Percentiles rank a stretch among this genome's conserved stretches.
These are phyloP conservation scores for Tolypocladium capitatum DNA, from an alignment of 2,329 filamentous ascomycete species.

Conservation along the genomic window DNA sequence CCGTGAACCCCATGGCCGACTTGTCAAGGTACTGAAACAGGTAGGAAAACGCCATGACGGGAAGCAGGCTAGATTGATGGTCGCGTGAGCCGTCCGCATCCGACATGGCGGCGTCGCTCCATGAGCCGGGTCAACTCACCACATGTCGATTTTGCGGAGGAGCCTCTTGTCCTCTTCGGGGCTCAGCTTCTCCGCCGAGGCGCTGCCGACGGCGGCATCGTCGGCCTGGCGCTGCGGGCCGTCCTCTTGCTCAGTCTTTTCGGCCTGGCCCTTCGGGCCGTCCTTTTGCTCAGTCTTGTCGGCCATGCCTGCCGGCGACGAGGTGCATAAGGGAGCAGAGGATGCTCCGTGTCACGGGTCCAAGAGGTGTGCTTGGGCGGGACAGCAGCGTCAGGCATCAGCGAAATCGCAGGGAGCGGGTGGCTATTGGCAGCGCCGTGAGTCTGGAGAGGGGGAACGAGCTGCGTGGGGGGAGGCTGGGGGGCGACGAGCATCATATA, in stretches of 20 bases:
- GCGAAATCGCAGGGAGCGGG: too few species aligned
- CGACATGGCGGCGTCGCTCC: too few species aligned
- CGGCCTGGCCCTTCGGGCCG: not conserved
- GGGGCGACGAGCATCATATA: too few species aligned
- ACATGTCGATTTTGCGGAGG: constrained; percentile 43
- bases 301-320: not conserved
- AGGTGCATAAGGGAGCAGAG: not conserved
- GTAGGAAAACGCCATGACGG: constrained; percentile 37
- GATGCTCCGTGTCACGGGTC: too few species aligned
- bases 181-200: constrained; percentile 5
- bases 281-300: not conserved
- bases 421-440: too few species aligned
- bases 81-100: not conserved
- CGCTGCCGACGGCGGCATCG: not conserved
- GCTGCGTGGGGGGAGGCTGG: too few species aligned
- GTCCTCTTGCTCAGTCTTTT: not conserved
- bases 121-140: constrained; percentile 25
- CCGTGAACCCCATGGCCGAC: constrained; percentile 37
- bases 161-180: constrained; percentile 32
- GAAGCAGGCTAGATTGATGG: constrained; percentile 31
- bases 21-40: constrained; percentile 51
- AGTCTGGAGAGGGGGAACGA: not conserved
- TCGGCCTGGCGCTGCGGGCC: not conserved
- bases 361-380: not conserved
- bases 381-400: too few species aligned